Percentiles rank a stretch among this genome's conserved stretches.
phyloP scores from a whole-genome alignment of 371 early-diverging fungal genomes.

The Zychaea mexicana region DNA sequence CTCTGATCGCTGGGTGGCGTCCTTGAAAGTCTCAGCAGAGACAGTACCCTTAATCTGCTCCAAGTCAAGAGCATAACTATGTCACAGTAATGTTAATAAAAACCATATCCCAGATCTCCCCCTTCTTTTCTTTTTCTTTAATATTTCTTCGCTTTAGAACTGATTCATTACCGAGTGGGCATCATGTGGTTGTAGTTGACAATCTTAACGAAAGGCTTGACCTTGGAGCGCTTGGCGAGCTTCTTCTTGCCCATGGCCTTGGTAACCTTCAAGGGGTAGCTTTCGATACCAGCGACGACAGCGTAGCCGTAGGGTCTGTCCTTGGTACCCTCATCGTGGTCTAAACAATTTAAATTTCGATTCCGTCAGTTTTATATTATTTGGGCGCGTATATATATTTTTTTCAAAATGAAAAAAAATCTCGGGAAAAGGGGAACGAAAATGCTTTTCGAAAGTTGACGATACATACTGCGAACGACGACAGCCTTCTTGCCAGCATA shows the following conservation, averaged over 20 bases:
- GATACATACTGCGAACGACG: constrained; percentile 89
- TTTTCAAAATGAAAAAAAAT: too few species aligned
- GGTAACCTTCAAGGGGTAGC: constrained; percentile 96
- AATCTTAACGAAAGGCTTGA: constrained; percentile 98
- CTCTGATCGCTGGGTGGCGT: constrained; percentile 88
- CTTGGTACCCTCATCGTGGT: constrained; percentile 88
- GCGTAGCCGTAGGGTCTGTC: constrained; percentile 97
- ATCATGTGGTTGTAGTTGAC: constrained; percentile 99
- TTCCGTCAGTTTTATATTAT: not conserved
- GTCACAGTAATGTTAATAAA: not conserved
- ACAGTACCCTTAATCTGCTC: constrained; percentile 88
- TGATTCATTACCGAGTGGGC: constrained; percentile 88
- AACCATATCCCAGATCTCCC: not conserved
- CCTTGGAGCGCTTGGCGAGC: constrained; percentile 92
- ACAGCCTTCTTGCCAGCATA: constrained; percentile 99
- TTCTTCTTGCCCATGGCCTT: constrained; percentile 92
- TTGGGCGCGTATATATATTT: too few species aligned
- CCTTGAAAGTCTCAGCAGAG: constrained; percentile 89
- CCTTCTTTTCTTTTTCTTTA: not conserved
- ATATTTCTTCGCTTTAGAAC: not conserved
- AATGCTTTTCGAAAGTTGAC: too few species aligned
- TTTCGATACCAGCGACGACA: constrained; percentile 95
- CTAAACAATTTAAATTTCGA: constrained; percentile 23
- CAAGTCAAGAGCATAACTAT: constrained; percentile 81
- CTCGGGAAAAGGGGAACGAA: too few species aligned